Percentiles rank a stretch among this genome's conserved stretches.
These are phyloP conservation scores for Rhodotorula sp. DNA, from an alignment of 1,284 basidiomycete genomes.

Conservation along the genomic window DNA sequence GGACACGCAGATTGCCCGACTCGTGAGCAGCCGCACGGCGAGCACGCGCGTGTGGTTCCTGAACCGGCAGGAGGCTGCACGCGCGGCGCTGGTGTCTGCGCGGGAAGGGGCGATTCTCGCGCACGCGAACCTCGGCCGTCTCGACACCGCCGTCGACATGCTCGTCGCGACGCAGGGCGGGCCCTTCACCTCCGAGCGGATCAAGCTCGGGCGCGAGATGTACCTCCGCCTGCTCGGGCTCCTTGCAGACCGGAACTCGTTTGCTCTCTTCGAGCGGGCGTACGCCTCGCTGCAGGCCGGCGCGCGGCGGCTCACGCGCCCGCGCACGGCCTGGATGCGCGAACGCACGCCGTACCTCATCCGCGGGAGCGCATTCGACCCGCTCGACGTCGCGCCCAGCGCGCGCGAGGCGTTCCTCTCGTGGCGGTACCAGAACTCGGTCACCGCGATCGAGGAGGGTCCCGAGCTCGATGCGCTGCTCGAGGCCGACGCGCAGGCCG, in stretches of 20 bases:
- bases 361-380: not conserved
- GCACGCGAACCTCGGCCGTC: slow-evolving; percentile 1
- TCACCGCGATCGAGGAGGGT: slow-evolving; percentile 22
- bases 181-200: not conserved
- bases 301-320: not conserved
- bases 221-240: slow-evolving; percentile 5
- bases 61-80: not conserved
- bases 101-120: not conserved
- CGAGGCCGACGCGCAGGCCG: not conserved
- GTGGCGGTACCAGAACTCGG: slow-evolving; percentile 18
- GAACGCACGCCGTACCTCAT: slow-evolving; percentile 11
- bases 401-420: slow-evolving; percentile 23
- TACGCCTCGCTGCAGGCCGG: not conserved
- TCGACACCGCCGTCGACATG: slow-evolving; percentile 10
- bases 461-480: not conserved
- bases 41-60: slow-evolving; percentile 4
- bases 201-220: not conserved
- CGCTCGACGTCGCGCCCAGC: not conserved
- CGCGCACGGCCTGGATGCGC: not conserved
- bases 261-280: slow-evolving; percentile 17
- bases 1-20: not conserved
- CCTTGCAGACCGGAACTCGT: not conserved
- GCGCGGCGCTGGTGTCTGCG: not conserved
- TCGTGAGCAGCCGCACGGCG: not conserved
- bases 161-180: not conserved